A percentile compares a stretch with the other conserved stretches of the same genome.
phyloP scores from a whole-genome alignment of 2,329 filamentous ascomycete species.

The Xylaria sp. region DNA sequence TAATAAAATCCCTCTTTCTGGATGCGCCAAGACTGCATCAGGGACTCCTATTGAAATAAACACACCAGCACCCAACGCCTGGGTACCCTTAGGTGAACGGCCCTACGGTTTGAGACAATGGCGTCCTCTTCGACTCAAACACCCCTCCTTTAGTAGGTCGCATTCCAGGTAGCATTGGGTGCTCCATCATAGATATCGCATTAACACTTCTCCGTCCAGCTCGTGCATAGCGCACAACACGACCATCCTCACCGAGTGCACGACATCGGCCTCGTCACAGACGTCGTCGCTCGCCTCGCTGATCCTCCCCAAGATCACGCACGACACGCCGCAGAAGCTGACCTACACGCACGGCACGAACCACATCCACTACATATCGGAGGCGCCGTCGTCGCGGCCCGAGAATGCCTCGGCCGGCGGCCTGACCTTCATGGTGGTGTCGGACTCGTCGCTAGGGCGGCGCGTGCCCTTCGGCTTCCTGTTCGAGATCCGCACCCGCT shows the following conservation, averaged over 20 bases:
- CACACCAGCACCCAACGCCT: not conserved
- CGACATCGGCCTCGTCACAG: constrained; percentile 82
- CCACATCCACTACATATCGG: constrained; percentile 95
- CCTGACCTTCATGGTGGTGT: constrained; percentile 91
- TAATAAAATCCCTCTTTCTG: not conserved
- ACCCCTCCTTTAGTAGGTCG: constrained; percentile 76
- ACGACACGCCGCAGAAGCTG: constrained; percentile 82
- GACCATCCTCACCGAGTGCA: constrained; percentile 94
- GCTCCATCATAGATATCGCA: not conserved
- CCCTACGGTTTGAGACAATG: constrained; percentile 57
- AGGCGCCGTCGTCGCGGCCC: constrained; percentile 75
- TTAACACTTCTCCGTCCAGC: constrained; percentile 58
- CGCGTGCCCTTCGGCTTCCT: constrained; percentile 94
- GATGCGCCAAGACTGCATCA: constrained; percentile 3
- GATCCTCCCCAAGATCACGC: constrained; percentile 94
- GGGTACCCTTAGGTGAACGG: not conserved
- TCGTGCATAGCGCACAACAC: constrained; percentile 93
- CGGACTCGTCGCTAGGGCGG: constrained; percentile 81
- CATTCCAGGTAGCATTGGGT: constrained; percentile 34
- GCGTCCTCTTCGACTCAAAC: constrained; percentile 76
- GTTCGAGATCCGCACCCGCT: constrained; percentile 88
- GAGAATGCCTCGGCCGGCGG: constrained; percentile 74
- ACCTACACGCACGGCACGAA: constrained; percentile 93
- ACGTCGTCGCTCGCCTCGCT: constrained; percentile 89
- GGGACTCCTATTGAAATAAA: not conserved